These are phyloP conservation scores for Cladosporium colombiae DNA, from an alignment of 2,329 filamentous ascomycete species.

Conservation along the genomic window DNA sequence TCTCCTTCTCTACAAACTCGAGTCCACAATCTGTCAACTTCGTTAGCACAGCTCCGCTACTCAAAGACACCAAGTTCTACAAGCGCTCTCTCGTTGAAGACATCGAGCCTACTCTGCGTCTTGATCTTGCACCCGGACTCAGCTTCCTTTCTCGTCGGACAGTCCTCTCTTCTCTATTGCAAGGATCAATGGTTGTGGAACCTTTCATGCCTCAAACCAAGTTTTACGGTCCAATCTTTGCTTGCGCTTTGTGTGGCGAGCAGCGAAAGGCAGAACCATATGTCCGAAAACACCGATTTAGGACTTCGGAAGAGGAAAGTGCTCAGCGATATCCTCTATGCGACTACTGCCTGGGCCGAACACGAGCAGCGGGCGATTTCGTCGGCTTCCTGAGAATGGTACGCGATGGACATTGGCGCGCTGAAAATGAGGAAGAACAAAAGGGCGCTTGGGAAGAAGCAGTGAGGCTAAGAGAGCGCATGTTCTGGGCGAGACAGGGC, in stretches of 20 bases:
- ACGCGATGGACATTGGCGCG: constrained; percentile 87
- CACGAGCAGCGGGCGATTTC: constrained; percentile 89
- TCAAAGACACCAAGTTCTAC: constrained; percentile 93
- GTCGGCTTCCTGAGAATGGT: constrained; percentile 88
- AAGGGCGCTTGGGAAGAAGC: constrained; percentile 94
- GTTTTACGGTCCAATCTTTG: constrained; percentile 59
- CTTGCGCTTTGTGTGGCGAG: constrained; percentile 90
- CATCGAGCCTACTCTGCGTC: constrained; percentile 86
- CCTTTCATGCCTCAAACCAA: constrained; percentile 62
- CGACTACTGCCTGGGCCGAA: constrained; percentile 77
- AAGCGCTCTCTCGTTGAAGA: constrained; percentile 87
- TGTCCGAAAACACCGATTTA: constrained; percentile 81
- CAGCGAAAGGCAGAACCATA: constrained; percentile 69
- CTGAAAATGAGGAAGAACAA: constrained; percentile 79
- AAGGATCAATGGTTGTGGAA: constrained; percentile 86
- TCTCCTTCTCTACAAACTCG: constrained; percentile 38
- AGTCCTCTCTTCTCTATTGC: constrained; percentile 78
- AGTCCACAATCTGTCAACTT: constrained; percentile 34
- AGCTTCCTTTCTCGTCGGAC: constrained; percentile 90
- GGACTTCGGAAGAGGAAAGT: constrained; percentile 80
- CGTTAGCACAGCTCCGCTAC: constrained; percentile 51
- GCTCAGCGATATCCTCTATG: constrained; percentile 90
- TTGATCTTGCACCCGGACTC: constrained; percentile 85
- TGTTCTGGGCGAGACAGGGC: constrained; percentile 95
- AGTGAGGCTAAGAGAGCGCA: constrained; percentile 82